Percentiles rank a stretch among this genome's conserved stretches.
phyloP scores from a whole-genome alignment of 2,329 filamentous ascomycete genomes.

The Venturia carpophila region DNA sequence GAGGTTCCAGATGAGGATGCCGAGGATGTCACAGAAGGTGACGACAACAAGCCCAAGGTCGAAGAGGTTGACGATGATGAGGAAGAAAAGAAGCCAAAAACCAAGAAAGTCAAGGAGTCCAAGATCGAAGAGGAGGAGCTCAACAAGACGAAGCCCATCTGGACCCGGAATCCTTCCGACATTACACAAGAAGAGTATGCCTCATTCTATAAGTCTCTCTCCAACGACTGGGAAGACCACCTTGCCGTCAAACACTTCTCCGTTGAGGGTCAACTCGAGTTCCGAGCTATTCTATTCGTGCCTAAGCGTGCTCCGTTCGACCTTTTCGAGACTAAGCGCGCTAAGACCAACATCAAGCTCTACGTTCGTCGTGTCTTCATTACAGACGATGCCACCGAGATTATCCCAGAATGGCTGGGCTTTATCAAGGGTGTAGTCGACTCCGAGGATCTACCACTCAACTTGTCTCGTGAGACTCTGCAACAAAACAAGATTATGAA shows the following conservation, averaged over 20 bases:
- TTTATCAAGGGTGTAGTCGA: constrained; percentile 99
- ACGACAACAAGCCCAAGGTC: constrained; percentile 90
- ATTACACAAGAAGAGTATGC: constrained; percentile 96
- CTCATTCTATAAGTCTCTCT: constrained; percentile 99
- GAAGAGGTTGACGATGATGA: constrained; percentile 82
- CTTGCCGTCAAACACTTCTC: constrained; percentile 99
- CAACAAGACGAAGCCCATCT: constrained; percentile 99
- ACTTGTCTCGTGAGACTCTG: constrained; percentile 98
- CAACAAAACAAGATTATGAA: constrained; percentile 99
- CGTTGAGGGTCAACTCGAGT: constrained; percentile 99
- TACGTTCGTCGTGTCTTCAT: constrained; percentile 99
- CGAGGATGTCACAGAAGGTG: constrained; percentile 56
- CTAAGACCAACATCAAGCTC: constrained; percentile 99
- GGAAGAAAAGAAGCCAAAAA: constrained; percentile 90
- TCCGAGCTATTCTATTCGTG: constrained; percentile 98
- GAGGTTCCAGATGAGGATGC: constrained; percentile 96
- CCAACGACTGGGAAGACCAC: constrained; percentile 99
- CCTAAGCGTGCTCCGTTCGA: constrained; percentile 99
- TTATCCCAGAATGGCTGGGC: constrained; percentile 98
- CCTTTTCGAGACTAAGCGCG: constrained; percentile 99
- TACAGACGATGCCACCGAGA: constrained; percentile 97
- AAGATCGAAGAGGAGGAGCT: constrained; percentile 99
- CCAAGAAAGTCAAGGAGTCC: constrained; percentile 98
- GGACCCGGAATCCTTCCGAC: constrained; percentile 95
- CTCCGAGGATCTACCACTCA: constrained; percentile 98